These are phyloP conservation scores for Kwoniella bestiolae DNA, from an alignment of 768 basidiomycete genomes.

Conservation along the genomic window DNA sequence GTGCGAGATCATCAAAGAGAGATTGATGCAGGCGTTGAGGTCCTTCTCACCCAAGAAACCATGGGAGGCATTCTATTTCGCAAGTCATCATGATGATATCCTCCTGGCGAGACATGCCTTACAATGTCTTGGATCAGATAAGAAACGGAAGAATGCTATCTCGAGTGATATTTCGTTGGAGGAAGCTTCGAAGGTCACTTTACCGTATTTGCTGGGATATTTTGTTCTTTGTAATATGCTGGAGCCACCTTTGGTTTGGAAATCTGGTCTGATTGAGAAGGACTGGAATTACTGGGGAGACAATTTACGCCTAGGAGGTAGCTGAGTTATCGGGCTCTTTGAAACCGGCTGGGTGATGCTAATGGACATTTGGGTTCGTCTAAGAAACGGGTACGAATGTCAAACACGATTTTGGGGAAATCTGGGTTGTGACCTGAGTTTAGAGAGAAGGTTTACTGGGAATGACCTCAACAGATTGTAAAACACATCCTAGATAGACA, in stretches of 20 bases:
- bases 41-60: not conserved
- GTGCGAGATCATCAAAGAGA: not conserved
- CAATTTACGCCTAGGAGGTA: not conserved
- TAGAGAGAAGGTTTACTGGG: too few relatives aligned
- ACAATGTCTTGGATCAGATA: not conserved
- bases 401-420: too few relatives aligned
- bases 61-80: constrained; percentile 14
- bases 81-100: constrained; percentile 1
- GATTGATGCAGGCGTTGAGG: not conserved
- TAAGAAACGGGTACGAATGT: too few relatives aligned
- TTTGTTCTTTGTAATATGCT: not conserved
- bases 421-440: too few relatives aligned
- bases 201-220: not conserved
- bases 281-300: not conserved
- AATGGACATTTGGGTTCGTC: too few relatives aligned
- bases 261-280: not conserved
- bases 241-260: not conserved
- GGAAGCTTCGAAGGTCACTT: not conserved
- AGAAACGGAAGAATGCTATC: not conserved
- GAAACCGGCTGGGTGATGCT: too few relatives aligned
- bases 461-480: too few relatives aligned
- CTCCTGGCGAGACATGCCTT: not conserved
- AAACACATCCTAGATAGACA: too few relatives aligned
- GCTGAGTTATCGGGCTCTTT: too few relatives aligned
- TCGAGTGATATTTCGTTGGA: not conserved